Evolutionary conservation across 768 basidiomycete species (phyloP).

Genomic region (Nevesoporus exiguus): DNA sequence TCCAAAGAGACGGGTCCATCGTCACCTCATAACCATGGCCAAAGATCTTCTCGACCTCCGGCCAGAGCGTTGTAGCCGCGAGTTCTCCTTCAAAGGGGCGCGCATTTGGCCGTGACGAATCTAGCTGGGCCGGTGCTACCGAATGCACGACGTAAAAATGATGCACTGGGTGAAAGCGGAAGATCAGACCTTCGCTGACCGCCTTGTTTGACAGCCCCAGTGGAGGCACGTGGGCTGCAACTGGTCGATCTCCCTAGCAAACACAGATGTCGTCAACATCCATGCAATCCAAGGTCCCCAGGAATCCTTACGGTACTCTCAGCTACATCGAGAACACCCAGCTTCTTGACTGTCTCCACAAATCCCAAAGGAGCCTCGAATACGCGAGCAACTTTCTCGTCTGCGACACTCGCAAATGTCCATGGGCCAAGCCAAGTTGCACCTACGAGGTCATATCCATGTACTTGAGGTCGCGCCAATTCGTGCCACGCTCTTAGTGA

Average conservation of each 20-base stretch:
- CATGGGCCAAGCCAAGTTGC: slow-evolving; percentile 72
- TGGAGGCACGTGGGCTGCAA: slow-evolving; percentile 87
- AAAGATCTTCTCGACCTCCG: slow-evolving; percentile 94
- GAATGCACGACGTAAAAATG: not conserved
- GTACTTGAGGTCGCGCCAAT: slow-evolving; percentile 88
- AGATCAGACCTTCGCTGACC: slow-evolving; percentile 53
- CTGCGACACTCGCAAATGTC: slow-evolving; percentile 86
- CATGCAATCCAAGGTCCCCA: not conserved
- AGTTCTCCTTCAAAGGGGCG: slow-evolving; percentile 91
- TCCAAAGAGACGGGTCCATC: not conserved
- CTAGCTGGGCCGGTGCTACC: slow-evolving; percentile 17
- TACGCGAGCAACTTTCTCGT: slow-evolving; percentile 92
- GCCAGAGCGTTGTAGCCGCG: slow-evolving; percentile 87
- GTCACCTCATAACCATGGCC: slow-evolving; percentile 94
- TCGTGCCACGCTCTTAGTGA: slow-evolving; percentile 67
- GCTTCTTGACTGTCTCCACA: slow-evolving; percentile 54
- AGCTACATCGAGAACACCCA: slow-evolving; percentile 46
- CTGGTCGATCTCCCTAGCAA: slow-evolving; percentile 62
- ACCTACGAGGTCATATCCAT: slow-evolving; percentile 90
- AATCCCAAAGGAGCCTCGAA: slow-evolving; percentile 90
- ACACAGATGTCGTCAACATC: slow-evolving; percentile 6
- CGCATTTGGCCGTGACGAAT: slow-evolving; percentile 21
- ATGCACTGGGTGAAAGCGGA: not conserved
- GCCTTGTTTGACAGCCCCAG: slow-evolving; percentile 95
- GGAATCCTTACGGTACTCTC: slow-evolving; percentile 46